phyloP scores from a whole-genome alignment of 1,284 basidiomycete species.

The Pascua guehoae region DNA sequence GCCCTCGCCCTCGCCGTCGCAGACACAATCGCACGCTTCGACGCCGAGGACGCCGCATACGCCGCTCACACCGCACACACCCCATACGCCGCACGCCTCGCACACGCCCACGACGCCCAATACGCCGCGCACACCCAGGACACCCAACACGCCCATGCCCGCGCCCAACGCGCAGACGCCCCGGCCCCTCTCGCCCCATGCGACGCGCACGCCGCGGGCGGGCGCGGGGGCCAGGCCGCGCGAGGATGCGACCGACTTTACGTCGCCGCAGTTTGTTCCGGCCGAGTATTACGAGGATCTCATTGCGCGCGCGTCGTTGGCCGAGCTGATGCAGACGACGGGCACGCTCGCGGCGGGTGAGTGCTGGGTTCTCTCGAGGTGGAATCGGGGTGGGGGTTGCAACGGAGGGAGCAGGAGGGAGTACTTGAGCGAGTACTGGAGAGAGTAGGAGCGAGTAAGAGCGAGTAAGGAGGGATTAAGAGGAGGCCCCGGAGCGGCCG shows the following conservation, averaged over 20 bases:
- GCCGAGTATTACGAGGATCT: constrained; percentile 43
- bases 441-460: not conserved
- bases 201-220: not conserved
- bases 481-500: not conserved
- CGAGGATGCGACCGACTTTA: constrained; percentile 4
- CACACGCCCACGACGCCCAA: not conserved
- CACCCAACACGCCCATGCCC: not conserved
- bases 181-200: not conserved
- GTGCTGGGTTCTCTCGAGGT: not conserved
- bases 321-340: constrained; percentile 37
- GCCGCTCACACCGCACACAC: not conserved
- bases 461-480: not conserved
- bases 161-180: not conserved
- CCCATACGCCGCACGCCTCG: not conserved
- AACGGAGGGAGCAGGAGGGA: not conserved
- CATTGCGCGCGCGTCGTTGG: constrained; percentile 29
- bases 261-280: constrained; percentile 29
- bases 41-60: no score
- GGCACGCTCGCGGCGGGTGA: constrained; percentile 34
- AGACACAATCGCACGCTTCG: not conserved
- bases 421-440: not conserved
- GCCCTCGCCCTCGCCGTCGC: not conserved
- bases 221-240: no score
- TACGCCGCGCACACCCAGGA: not conserved
- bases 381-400: not conserved